Base-by-base conservation (phyloP, 116 monocot species). In the Dioscorea cayenensis region DNA sequence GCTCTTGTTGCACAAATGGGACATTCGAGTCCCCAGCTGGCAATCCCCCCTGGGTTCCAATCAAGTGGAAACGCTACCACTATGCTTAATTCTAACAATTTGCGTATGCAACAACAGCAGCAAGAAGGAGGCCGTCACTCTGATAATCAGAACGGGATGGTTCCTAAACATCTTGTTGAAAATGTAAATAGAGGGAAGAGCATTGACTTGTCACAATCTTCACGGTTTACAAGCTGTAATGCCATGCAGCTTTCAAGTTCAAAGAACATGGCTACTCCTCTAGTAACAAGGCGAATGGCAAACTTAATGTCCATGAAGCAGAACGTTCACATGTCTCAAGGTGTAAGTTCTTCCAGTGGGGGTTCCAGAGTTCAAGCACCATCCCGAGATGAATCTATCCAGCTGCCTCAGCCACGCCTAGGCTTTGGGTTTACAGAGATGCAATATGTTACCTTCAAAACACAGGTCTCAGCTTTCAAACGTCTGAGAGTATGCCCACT, bases 381-480 rank as follows among this genome's bases (percentile, higher is more conserved):
- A 78, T 36, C 80, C 71, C 66, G 70, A 20, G 64, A 70, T 71
- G 82, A 73, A 63, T 21, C 72, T 65, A 51, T 28, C 20, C 87
- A 80, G 52, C 27, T 58, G 49, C 71, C 69, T 61, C 77, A 83
- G 20, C 80, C 77, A 67, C 68, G n/a, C 25, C 60, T 68, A 71
- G 90, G 25, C 27, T 63, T 73, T 76, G 90, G 88, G n/a, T 97
- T 97, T 76, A 93, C 94, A 5, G 85, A 94, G 69, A 84, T 88
- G 43, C 97, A 97, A 68, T 83, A 93, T 77, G 80, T 85, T 80
- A 89, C 93, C 76, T 86, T 93, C 13, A 97, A 97, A 82, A 94
- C 94, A 76, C 97, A 97, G 72, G 90, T 97, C 74, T 82, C 91
- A 69, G 97, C 97, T 63, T 97, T 97, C 74, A 82, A 90, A 67